Conservation (phyloP, 768 basidiomycete genomes). For the Psilocybe cubensis region DNA sequence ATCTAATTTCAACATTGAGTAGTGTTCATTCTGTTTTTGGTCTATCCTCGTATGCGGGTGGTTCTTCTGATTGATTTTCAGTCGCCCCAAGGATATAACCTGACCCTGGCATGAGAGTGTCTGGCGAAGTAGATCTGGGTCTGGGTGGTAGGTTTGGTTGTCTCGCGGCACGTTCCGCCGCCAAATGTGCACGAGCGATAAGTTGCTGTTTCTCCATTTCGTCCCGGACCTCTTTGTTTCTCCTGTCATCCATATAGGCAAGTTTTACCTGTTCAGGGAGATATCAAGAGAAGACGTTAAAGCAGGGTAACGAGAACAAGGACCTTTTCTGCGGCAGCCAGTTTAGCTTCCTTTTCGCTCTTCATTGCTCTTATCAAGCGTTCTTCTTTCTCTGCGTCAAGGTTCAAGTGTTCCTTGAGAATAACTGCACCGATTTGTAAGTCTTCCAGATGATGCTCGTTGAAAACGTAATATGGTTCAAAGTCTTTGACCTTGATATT, state of each 20-base stretch:
- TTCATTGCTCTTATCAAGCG: slow-evolving; percentile 49
- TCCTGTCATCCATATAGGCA: slow-evolving; percentile 81
- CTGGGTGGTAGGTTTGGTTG: background rate
- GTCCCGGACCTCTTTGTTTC: slow-evolving; percentile 53
- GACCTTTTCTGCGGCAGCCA: slow-evolving; percentile 61
- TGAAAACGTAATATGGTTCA: slow-evolving; percentile 75
- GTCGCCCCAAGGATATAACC: slow-evolving; percentile 35
- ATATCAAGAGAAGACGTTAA: background rate
- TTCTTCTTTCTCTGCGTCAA: slow-evolving; percentile 54
- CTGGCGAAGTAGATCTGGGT: slow-evolving; percentile 18
- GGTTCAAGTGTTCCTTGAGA: slow-evolving; percentile 61
- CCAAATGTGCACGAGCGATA: slow-evolving; percentile 24
- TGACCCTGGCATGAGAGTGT: slow-evolving; percentile 38
- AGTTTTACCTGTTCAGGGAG: slow-evolving; percentile 62
- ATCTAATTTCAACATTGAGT: too few relatives aligned
- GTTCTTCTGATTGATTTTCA: slow-evolving; percentile 10
- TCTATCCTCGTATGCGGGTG: slow-evolving; percentile 18
- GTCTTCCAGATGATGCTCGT: slow-evolving; percentile 52
- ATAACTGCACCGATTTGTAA: slow-evolving; percentile 68
- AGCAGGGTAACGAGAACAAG: background rate
- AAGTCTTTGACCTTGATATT: slow-evolving; percentile 62
- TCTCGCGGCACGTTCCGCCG: slow-evolving; percentile 12
- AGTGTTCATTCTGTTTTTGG: background rate
- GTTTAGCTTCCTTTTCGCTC: slow-evolving; percentile 62
- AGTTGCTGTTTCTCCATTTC: slow-evolving; percentile 61